Evolutionary conservation across 2,329 filamentous ascomycete genomes (phyloP), one percentile per base, ranked within the genome.

Genomic region (Trichoderma arundinaceum): DNA sequence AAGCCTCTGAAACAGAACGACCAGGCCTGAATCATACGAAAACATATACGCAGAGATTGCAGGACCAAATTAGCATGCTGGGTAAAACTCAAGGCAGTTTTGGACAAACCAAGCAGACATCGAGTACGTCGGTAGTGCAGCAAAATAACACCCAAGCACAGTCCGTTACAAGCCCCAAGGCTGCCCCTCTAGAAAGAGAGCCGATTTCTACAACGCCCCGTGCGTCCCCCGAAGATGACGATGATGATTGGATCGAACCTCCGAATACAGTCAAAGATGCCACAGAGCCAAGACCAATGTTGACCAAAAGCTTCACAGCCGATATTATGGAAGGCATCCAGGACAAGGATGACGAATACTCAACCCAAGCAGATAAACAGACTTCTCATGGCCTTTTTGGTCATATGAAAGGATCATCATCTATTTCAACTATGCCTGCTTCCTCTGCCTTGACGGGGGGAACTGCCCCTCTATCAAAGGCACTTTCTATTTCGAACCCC

Each of bases 31-130:
- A 78, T 1, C 90, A 94, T 73, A 92, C 88, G 77, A 96, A 96
- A 76, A 94, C 92, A 0, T 96, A 95, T n/a, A 97, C 95, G 0
- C 94, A 98, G 76, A 85, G 92, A 49, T 82, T 99, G 15, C 93
- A 97, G 70, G 94, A 98, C 72, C 92, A 94, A 72, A 98, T 99
- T 72, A 96, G 89, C 73, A 85, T 86, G 79, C 79, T 90, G 57
- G 86, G 87, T 15, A 86, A 89, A 70, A 82, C 82, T 0, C 85
- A 87, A 66, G 76, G 77, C 51, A 78, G 79, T 56, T 74, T 79
- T 17, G 79, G 83, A 43, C 76, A 79, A 15, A 82, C 84, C 1
- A 86, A 85, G 67, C 82, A 81, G 1, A 77, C 82, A 8, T 76
- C 80, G 3, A 79, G 76, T 66, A 68, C 77, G 13, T 43, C 54